Evolutionary conservation across 805 yeast species (phyloP).

Genomic region (Debaryomyces tyrocola): DNA sequence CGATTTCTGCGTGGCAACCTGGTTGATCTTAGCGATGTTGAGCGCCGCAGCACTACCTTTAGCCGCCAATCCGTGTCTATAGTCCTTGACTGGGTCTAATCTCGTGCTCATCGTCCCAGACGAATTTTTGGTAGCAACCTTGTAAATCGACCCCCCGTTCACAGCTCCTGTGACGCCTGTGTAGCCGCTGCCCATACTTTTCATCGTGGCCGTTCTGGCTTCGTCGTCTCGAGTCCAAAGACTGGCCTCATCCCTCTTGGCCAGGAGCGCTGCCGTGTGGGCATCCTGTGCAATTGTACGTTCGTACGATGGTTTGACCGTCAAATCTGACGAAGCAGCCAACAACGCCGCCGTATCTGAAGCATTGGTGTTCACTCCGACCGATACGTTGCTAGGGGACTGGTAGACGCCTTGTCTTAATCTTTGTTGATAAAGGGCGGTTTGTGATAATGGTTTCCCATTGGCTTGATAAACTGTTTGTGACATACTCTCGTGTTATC

Average conservation of each 20-base stretch:
- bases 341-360: constrained; percentile 76
- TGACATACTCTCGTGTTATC: constrained; percentile 23
- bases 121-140: constrained; percentile 39
- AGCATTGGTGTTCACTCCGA: constrained; percentile 69
- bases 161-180: not conserved
- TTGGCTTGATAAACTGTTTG: constrained; percentile 59
- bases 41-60: constrained; percentile 21
- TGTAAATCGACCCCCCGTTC: constrained; percentile 25
- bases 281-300: constrained; percentile 61
- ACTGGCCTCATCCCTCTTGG: constrained; percentile 41
- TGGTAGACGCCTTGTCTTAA: constrained; percentile 66
- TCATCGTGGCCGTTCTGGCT: constrained; percentile 42
- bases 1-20: constrained; percentile 39
- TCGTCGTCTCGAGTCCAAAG: constrained; percentile 52
- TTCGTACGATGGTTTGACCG: constrained; percentile 61
- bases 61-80: constrained; percentile 37
- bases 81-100: constrained; percentile 39
- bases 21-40: constrained; percentile 34
- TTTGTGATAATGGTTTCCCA: constrained; percentile 71
- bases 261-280: constrained; percentile 61
- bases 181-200: constrained; percentile 5
- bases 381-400: constrained; percentile 44
- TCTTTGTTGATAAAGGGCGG: constrained; percentile 74
- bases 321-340: constrained; percentile 66
- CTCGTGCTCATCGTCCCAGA: constrained; percentile 46